Evolutionary conservation across 441 rosid genomes (phyloP).

Genomic region (Euphorbia celastroides): DNA sequence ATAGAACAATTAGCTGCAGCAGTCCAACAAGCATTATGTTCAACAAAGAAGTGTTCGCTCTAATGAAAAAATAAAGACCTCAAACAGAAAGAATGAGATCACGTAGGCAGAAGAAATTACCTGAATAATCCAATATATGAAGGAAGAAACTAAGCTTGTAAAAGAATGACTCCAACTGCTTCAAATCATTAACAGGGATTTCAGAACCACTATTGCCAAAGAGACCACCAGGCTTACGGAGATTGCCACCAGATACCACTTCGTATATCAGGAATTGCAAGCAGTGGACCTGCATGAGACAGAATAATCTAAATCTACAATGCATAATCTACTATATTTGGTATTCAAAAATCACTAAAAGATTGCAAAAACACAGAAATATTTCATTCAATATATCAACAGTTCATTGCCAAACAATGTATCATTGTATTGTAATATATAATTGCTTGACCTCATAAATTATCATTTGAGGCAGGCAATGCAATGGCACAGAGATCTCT

Average conservation of each 20-base stretch:
- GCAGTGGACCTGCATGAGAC: conserved; percentile 75
- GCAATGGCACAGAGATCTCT: too few species aligned
- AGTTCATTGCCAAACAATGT: not conserved
- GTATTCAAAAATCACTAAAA: not conserved
- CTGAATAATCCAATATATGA: conserved; percentile 92
- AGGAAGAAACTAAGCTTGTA: conserved; percentile 98
- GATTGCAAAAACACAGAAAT: not conserved
- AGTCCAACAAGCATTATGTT: conserved; percentile 10
- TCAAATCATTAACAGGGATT: conserved; percentile 88
- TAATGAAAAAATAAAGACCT: not conserved
- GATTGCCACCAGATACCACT: conserved; percentile 99
- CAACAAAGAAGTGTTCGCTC: not conserved
- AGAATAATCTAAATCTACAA: conserved; percentile 6
- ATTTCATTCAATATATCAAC: not conserved
- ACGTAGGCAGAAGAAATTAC: conserved; percentile 33
- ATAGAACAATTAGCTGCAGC: not conserved
- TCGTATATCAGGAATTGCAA: conserved; percentile 97
- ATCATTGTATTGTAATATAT: not conserved
- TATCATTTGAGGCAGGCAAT: too few species aligned
- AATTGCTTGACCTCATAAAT: too few species aligned
- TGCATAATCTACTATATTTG: not conserved
- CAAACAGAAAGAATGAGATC: conserved; percentile 7
- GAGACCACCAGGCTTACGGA: conserved; percentile 97
- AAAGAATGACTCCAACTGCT: conserved; percentile 94
- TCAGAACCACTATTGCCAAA: conserved; percentile 99